Evolutionary conservation across 192 early-diverging fungal species (phyloP), one percentile per base, ranked within the genome.

Genomic region (Globomyces pollinis-pini): DNA sequence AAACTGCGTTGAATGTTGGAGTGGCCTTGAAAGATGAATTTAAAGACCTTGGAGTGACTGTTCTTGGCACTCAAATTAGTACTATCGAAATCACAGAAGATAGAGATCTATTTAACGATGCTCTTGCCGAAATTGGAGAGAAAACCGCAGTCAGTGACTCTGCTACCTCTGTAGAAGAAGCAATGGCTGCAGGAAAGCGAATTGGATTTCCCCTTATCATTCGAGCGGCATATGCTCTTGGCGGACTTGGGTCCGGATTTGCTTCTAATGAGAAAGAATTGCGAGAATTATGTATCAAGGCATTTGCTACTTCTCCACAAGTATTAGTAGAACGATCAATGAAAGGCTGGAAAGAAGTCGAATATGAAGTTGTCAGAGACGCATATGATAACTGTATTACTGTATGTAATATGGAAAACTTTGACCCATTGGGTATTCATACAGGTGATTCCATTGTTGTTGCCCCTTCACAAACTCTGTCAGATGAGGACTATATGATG

Each of bases 341-440:
- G 95, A 98, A 98, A 80, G 95, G 95, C 21, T 98, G 95, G 95
- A 98, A 98, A 76, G 95, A 98, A 77, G 85, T 98, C 38, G 95
- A 98, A 72, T 94, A 98, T 68, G 95, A 98, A 71, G 95, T 98
- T 35, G 95, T 98, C 5, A 86, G 95, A 42, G 95, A 98, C 71
- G 81, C 83, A 62, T 71, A 78, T 23, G 86, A 98, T 75, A 98
- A 98, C 78, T 98, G 95, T 72, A 95, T 98, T 64, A 98, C 95
- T 23, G 95, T 98, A 49, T 98, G 93, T 79, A 96, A 98, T 72
- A 98, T 98, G 95, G 93, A 98, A 72, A 98, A 98, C 86, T 98
- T 98, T 83, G 95, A 98, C 66, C 95, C 95, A 36, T 83, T 98
- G 26, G 96, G 96, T 44, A 96, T 94, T 59, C 96, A 98, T 69